phyloP scores from a whole-genome alignment of 129 eudicot species.

The Pseudognaphalium luteoalbum region DNA sequence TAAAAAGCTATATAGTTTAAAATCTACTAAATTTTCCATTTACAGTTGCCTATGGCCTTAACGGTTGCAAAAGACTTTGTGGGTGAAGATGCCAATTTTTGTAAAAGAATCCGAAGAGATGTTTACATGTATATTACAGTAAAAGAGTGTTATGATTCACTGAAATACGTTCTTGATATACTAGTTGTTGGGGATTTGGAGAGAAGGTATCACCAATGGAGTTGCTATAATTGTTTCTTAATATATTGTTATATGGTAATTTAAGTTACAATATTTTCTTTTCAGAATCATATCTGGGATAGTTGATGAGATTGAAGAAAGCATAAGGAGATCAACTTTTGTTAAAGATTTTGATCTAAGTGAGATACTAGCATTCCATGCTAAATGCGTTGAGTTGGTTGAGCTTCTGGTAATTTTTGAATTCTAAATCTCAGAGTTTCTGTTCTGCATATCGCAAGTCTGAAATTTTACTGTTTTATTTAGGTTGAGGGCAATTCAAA shows the following conservation, averaged over 20 bases:
- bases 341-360: conserved; percentile 61
- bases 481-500: conserved; percentile 77
- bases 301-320: conserved; percentile 77
- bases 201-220: conserved; percentile 59
- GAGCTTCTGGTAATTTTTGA: conserved; percentile 66
- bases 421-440: conserved; percentile 19
- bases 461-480: conserved; percentile 11
- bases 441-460: neutral
- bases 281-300: conserved; percentile 65
- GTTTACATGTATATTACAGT: conserved; percentile 65
- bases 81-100: conserved; percentile 80
- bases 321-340: conserved; percentile 56
- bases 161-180: conserved; percentile 70
- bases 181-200: conserved; percentile 86
- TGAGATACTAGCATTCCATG: conserved; percentile 58
- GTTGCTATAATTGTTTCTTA: neutral
- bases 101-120: conserved; percentile 61
- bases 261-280: neutral
- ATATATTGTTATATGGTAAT: neutral
- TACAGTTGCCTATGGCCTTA: conserved; percentile 70
- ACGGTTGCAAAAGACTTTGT: conserved; percentile 75
- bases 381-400: conserved; percentile 67
- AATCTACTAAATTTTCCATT: neutral
- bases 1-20: neutral
- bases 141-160: conserved; percentile 79